Evolutionary conservation across 495 filamentous ascomycete genomes (phyloP), one percentile per base, ranked within the genome.

Genomic region (Xylaria longipes): DNA sequence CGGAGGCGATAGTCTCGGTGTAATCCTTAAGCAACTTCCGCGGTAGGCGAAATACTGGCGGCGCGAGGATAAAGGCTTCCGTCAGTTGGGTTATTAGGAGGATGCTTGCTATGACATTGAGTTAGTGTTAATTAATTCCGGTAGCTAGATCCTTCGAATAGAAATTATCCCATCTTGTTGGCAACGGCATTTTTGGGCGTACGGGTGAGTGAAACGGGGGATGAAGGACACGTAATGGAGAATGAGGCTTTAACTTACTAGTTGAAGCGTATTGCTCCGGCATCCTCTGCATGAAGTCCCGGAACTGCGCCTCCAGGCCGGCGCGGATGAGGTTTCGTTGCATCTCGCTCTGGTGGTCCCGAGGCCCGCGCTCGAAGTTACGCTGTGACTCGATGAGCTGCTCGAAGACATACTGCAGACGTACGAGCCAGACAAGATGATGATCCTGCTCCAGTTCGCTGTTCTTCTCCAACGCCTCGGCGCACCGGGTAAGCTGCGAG

Each of bases 251-350:
- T 11, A 5, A 46, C 69, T 48, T 66, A 71, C 69, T 58, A 20
- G 8, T 48, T 0, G 61, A 58, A 9, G 62, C 62, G 27, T 48
- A 71, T 20, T 66, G 2, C 7, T 75, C 63, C 8, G 77, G 72
- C 37, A 86, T 82, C n/a, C 62, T 69, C n/a, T 58, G 45, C 52
- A 82, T 77, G 71, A 81, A 84, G 22, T 83, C 80, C 27, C 69
- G 69, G 8, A 83, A 71, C 63, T 85, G 81, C 20, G 77, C 75
- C 66, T 83, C 83, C 58, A 86, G 82, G 20, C 83, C 83, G 9
- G 77, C 72, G 46, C 82, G 72, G 46, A 84, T 79, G 41, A 84
- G 77, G 11, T 75, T 68, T 68, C 73, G 81, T 37, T 86, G 82
- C 68, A 79, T 76, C 46, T 81, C 78, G 69, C 65, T 79, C 68